Evolutionary conservation across 306 rosid genomes (phyloP), one percentile per base, ranked within the genome.

Genomic region (Casuarina cunninghamiana): DNA sequence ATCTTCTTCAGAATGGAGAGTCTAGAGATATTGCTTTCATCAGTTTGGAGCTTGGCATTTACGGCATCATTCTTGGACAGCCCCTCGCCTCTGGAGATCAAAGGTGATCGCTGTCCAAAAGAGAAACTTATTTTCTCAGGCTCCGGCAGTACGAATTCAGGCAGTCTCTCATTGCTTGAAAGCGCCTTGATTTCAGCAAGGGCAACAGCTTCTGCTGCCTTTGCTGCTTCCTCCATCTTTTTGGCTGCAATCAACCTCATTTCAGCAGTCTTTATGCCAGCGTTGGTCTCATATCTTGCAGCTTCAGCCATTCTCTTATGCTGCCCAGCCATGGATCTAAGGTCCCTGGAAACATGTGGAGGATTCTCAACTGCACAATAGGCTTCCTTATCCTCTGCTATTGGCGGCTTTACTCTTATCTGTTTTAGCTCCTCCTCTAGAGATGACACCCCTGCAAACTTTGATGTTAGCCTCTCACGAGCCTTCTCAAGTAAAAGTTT

Each of bases 151-250:
- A 83, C 55, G 78, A 86, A 76, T 43, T 83, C 85, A 8, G 87
- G 51, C 49, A 88, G 73, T 72, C 73, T 72, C 75, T 87, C 88
- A 38, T 69, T 53, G 73, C 80, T 8, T 6, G 91, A 85, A 62
- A 95, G 83, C 69, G 91, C 96, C 78, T 84, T 82, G 76, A 95
- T 87, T 85, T 95, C 99, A 5, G 97, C 96, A 46, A 93, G 89
- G 74, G 99, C 99, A 76, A 93, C 89, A 5, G 94, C 97, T 85
- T 95, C 99, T 32, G 97, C 97, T 15, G 97, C 97, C 85, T 71
- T 88, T 15, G 99, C 97, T 2, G 99, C 99, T 83, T 95, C 97
- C 72, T 93, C 97, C 99, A 95, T 95, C 90, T 91, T 95, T 78
- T 91, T 93, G 38, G 99, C 99, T 2, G 99, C 97, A 67, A 91